Evolutionary conservation across 106 monocot species (phyloP).

Genomic region (Hemerocallis citrina): DNA sequence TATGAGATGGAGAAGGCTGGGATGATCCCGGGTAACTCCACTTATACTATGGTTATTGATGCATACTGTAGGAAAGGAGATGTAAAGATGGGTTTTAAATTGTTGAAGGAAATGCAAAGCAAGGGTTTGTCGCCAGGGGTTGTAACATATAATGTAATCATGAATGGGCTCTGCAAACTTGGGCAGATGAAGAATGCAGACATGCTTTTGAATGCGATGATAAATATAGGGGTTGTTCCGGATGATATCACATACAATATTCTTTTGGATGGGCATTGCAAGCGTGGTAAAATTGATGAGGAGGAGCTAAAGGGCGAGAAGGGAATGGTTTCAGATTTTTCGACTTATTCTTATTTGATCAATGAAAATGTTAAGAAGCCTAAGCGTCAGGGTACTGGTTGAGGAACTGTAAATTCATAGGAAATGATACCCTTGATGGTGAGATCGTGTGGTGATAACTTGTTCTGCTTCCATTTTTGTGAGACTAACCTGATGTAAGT

Average conservation of each 20-base stretch:
- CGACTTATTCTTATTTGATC: constrained; percentile 53
- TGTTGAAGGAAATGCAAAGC: constrained; percentile 67
- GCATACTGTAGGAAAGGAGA: constrained; percentile 68
- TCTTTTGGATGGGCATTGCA: constrained; percentile 75
- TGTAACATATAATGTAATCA: constrained; percentile 66
- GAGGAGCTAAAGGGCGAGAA: constrained; percentile 52
- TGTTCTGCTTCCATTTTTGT: too few species aligned
- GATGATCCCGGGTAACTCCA: constrained; percentile 35
- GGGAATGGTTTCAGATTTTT: constrained; percentile 77
- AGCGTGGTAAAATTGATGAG: constrained; percentile 27
- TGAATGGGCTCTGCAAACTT: constrained; percentile 77
- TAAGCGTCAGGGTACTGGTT: constrained; percentile 2
- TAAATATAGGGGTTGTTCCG: constrained; percentile 66
- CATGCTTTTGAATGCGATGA: constrained; percentile 74
- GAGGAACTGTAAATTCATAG: not conserved
- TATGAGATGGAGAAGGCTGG: constrained; percentile 49
- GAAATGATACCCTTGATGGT: too few species aligned
- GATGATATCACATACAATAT: constrained; percentile 88
- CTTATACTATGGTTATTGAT: constrained; percentile 69
- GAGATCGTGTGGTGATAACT: too few species aligned
- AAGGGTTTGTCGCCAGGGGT: constrained; percentile 47
- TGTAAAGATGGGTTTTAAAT: constrained; percentile 39
- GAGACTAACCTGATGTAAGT: too few species aligned
- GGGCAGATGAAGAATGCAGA: constrained; percentile 89
- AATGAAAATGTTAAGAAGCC: constrained; percentile 32